These are phyloP conservation scores for Crucihimalaya himalaica DNA, from an alignment of 345 rosid species.

Conservation along the genomic window DNA sequence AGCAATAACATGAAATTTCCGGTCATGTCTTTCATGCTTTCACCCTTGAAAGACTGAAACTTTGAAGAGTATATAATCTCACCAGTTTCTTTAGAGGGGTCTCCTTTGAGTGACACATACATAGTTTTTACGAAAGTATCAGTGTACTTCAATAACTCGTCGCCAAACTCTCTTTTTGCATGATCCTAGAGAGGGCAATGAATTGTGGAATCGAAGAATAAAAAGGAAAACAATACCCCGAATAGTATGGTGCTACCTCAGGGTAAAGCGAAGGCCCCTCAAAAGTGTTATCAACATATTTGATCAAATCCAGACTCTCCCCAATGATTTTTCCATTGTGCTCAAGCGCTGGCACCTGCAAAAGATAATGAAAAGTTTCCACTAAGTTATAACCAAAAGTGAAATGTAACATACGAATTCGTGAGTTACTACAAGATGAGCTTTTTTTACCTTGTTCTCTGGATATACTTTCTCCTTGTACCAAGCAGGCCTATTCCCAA, in stretches of 20 bases:
- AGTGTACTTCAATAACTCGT: conserved; percentile 61
- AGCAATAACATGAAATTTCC: conserved; percentile 18
- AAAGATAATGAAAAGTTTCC: background rate
- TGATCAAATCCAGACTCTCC: conserved; percentile 83
- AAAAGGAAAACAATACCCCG: background rate
- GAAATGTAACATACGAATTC: background rate
- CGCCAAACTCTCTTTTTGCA: conserved; percentile 56
- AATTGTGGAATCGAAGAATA: background rate
- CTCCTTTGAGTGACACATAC: conserved; percentile 64
- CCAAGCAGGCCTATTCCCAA: conserved; percentile 83
- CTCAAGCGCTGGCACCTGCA: conserved; percentile 86
- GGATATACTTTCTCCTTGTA: conserved; percentile 84
- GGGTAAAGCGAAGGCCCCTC: conserved; percentile 82
- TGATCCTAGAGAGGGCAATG: conserved; percentile 57
- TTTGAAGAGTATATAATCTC: conserved; percentile 18
- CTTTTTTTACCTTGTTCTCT: conserved; percentile 64
- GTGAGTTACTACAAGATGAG: background rate
- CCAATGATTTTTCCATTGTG: conserved; percentile 86
- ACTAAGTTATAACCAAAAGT: background rate
- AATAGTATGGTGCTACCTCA: conserved; percentile 43
- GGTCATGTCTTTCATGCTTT: background rate
- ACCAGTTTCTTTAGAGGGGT: conserved; percentile 59
- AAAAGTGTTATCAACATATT: conserved; percentile 76
- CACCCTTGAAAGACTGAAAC: background rate
- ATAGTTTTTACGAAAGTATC: conserved; percentile 52